Percentiles rank a stretch among this genome's conserved stretches.
Conservation (phyloP, 768 basidiomycete species). For the Termitomyces sp. region DNA sequence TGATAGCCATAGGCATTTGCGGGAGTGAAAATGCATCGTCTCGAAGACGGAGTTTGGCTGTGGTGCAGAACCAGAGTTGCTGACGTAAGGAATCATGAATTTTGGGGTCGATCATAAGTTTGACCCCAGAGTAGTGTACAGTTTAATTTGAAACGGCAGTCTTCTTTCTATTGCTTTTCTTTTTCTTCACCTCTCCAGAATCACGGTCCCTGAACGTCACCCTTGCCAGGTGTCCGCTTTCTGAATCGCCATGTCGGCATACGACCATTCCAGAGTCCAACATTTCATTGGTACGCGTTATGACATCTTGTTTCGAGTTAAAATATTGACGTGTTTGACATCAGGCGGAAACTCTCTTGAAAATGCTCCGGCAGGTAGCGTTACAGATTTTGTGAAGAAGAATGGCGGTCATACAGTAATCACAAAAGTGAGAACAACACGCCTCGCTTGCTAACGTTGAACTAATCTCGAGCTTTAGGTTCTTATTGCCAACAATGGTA, state of each 20-base stretch:
- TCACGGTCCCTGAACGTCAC: constrained; percentile 10
- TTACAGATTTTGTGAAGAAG: constrained; percentile 86
- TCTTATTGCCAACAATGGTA: constrained; percentile 97
- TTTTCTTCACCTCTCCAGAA: constrained; percentile 4
- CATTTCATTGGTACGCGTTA: constrained; percentile 43
- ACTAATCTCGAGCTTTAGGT: constrained; percentile 45
- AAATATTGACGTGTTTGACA: constrained; percentile 10
- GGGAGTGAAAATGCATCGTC: neutral
- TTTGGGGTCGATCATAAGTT: constrained; percentile 38
- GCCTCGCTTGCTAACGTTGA: constrained; percentile 2
- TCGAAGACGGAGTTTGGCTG: neutral
- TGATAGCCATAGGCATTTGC: neutral
- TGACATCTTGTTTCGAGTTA: constrained; percentile 8
- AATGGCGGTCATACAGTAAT: constrained; percentile 98
- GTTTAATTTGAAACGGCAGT: constrained; percentile 18
- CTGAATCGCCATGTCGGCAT: constrained; percentile 37
- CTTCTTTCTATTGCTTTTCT: constrained; percentile 9
- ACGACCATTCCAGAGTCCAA: constrained; percentile 51
- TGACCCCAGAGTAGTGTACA: constrained; percentile 30
- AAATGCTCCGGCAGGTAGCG: constrained; percentile 68
- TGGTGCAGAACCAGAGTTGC: constrained; percentile 5
- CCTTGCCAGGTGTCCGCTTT: constrained; percentile 9
- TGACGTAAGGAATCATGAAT: constrained; percentile 25
- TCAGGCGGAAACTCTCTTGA: constrained; percentile 94
- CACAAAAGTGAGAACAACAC: constrained; percentile 68